Percentiles rank a stretch among this genome's conserved stretches.
Evolutionary conservation across 2,329 filamentous ascomycete species (phyloP).

Genomic region (Penicillium sp.): DNA sequence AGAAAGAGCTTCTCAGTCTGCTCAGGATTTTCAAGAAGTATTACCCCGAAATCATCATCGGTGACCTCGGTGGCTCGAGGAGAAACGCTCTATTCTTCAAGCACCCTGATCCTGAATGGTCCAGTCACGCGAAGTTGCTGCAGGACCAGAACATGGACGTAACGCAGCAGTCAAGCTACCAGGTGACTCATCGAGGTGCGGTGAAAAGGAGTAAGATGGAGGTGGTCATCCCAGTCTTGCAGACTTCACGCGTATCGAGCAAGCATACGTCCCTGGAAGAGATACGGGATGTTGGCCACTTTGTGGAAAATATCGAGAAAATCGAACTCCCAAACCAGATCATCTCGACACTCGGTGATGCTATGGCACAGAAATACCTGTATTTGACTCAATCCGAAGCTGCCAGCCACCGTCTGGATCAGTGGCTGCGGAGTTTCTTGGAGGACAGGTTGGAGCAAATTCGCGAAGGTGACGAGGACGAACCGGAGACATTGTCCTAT

Average conservation of each 20-base stretch:
- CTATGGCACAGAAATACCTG: constrained; percentile 69
- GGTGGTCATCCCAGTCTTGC: constrained; percentile 60
- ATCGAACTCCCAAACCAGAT: constrained; percentile 79
- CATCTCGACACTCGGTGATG: constrained; percentile 68
- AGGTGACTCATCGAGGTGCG: constrained; percentile 54
- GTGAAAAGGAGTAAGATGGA: constrained; percentile 49
- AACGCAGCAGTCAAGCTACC: constrained; percentile 54
- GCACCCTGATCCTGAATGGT: constrained; percentile 74
- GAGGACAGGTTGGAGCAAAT: constrained; percentile 34
- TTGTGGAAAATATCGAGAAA: constrained; percentile 68
- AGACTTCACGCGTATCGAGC: constrained; percentile 68
- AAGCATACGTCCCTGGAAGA: constrained; percentile 61
- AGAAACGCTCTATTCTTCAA: constrained; percentile 40
- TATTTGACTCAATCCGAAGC: constrained; percentile 58
- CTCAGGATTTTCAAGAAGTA: constrained; percentile 84
- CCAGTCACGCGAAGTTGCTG: constrained; percentile 60
- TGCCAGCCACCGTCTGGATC: constrained; percentile 38
- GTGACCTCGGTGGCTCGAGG: constrained; percentile 52
- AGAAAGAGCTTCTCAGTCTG: constrained; percentile 67
- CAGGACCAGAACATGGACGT: constrained; percentile 53
- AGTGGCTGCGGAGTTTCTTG: constrained; percentile 39
- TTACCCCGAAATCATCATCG: constrained; percentile 81
- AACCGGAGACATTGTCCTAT: constrained; percentile 33
- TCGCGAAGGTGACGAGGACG: constrained; percentile 45
- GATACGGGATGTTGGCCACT: constrained; percentile 63